phyloP scores from a whole-genome alignment of 306 rosid species.

The Biancaea sappan region DNA sequence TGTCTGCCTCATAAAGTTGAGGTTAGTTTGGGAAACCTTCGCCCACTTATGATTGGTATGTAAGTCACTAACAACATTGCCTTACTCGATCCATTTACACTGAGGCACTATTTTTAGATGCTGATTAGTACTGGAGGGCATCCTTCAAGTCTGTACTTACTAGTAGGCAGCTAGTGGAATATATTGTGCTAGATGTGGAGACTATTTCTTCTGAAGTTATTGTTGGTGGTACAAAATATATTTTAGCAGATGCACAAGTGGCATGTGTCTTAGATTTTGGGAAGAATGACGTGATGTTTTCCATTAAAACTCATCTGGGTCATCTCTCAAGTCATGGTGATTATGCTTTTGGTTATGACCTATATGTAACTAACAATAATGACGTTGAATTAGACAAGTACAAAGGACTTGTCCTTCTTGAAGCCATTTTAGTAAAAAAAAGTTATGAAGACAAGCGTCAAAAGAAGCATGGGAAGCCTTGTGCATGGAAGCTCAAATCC shows the following conservation, averaged over 20 bases:
- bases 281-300: conserved; percentile 67
- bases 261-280: conserved; percentile 78
- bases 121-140: conserved; percentile 75
- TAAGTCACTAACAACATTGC: conserved; percentile 67
- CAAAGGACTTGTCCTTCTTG: conserved; percentile 61
- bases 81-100: conserved; percentile 69
- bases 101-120: conserved; percentile 65
- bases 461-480: conserved; percentile 55
- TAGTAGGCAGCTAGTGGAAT: conserved; percentile 69
- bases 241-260: conserved; percentile 67
- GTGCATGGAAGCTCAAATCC: conserved; percentile 58
- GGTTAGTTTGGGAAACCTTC: conserved; percentile 51
- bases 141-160: conserved; percentile 65
- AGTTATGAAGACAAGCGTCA: conserved; percentile 71
- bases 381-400: conserved; percentile 63
- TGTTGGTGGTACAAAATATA: conserved; percentile 60
- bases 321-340: conserved; percentile 70
- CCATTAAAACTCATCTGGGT: conserved; percentile 75
- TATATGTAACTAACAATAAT: conserved; percentile 52
- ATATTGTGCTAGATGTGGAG: conserved; percentile 66
- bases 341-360: conserved; percentile 78
- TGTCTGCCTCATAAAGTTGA: conserved; percentile 69
- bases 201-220: conserved; percentile 49
- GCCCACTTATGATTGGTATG: conserved; percentile 64
- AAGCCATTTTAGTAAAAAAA: conserved; percentile 67